Evolutionary conservation across 1,284 basidiomycete species (phyloP).

Genomic region (Phlebopus sp.): DNA sequence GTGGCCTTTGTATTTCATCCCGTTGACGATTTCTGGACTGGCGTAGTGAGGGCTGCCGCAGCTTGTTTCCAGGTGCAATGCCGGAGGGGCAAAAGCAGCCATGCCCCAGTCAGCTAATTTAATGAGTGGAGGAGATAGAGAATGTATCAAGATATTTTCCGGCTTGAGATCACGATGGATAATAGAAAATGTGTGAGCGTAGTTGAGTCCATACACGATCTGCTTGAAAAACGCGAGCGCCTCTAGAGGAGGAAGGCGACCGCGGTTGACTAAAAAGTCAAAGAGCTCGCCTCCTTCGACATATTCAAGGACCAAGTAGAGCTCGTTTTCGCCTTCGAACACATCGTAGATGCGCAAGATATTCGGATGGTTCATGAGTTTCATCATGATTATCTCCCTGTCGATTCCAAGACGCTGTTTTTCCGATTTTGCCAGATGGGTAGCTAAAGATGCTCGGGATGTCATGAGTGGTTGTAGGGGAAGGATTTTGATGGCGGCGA

Average conservation of each 20-base stretch:
- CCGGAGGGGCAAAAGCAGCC: conserved; percentile 87
- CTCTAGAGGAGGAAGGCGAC: conserved; percentile 78
- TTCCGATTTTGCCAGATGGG: conserved; percentile 75
- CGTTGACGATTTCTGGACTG: conserved; percentile 96
- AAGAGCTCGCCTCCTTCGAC: conserved; percentile 98
- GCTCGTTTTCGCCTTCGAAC: conserved; percentile 90
- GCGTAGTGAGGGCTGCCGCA: conserved; percentile 99
- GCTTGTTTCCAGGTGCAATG: conserved; percentile 88
- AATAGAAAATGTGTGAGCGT: conserved; percentile 98
- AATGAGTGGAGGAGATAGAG: conserved; percentile 79
- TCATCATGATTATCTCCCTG: conserved; percentile 99
- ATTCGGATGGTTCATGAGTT: conserved; percentile 97
- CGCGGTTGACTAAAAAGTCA: conserved; percentile 92
- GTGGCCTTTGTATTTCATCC: conserved; percentile 90
- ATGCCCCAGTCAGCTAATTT: conserved; percentile 99
- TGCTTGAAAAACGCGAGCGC: conserved; percentile 96
- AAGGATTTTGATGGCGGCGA: conserved; percentile 97
- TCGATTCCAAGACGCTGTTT: conserved; percentile 93
- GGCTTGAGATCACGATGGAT: conserved; percentile 99
- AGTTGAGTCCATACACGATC: conserved; percentile 94
- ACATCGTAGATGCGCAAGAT: conserved; percentile 96
- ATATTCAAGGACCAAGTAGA: conserved; percentile 96
- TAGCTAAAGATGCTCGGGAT: conserved; percentile 73
- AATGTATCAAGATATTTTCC: conserved; percentile 92
- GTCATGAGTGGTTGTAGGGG: conserved; percentile 82